A percentile compares a stretch with the other conserved stretches of the same genome.
Evolutionary conservation across 2,329 filamentous ascomycete genomes (phyloP).

Genomic region (Aspergillus pseudotamarii): DNA sequence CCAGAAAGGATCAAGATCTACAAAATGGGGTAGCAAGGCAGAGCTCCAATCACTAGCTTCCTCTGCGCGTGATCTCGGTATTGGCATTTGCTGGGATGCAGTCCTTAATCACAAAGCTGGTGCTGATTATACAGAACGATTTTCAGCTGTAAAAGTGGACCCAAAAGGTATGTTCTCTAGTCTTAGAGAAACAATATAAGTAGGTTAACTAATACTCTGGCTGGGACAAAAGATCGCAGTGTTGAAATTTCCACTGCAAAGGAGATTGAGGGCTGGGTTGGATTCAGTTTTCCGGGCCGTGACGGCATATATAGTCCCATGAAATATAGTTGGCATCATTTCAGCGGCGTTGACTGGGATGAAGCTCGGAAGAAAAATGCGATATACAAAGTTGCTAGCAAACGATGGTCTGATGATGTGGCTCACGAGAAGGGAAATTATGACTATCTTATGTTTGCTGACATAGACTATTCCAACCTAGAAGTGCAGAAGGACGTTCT

Average conservation of each 20-base stretch:
- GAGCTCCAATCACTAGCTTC: constrained; percentile 60
- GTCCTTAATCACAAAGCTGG: constrained; percentile 74
- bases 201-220: neutral
- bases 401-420: constrained; percentile 65
- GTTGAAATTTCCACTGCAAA: constrained; percentile 47
- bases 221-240: constrained; percentile 9
- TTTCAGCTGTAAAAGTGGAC: constrained; percentile 66
- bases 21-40: constrained; percentile 70
- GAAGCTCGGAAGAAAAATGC: constrained; percentile 58
- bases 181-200: neutral
- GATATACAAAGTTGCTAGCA: constrained; percentile 67
- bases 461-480: constrained; percentile 66
- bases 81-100: constrained; percentile 69
- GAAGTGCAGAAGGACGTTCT: constrained; percentile 68
- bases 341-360: constrained; percentile 71
- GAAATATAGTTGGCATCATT: constrained; percentile 70
- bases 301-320: constrained; percentile 61
- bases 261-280: constrained; percentile 71
- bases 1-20: constrained; percentile 64
- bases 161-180: constrained; percentile 43
- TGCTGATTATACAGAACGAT: constrained; percentile 67
- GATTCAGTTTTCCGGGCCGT: constrained; percentile 67
- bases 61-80: constrained; percentile 45
- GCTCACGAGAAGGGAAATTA: constrained; percentile 69
- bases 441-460: constrained; percentile 71